phyloP scores from a whole-genome alignment of 179 eudicot species.

The Vitellaria paradoxa region DNA sequence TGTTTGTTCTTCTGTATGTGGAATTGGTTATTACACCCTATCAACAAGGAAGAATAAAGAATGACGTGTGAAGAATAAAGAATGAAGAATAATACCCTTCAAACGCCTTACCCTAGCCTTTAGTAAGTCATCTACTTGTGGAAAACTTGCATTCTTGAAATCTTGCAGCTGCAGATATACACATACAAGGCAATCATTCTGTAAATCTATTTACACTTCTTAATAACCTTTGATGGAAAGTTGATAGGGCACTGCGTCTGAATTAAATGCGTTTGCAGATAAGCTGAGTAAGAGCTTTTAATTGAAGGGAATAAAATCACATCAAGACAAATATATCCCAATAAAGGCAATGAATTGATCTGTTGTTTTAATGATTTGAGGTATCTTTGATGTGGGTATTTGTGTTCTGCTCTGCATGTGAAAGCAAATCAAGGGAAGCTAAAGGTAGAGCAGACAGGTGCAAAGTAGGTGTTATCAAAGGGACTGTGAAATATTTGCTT shows the following conservation, averaged over 20 bases:
- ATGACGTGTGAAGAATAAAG: slow-evolving; percentile 1
- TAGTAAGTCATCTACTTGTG: neutral
- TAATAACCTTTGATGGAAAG: neutral
- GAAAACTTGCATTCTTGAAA: neutral
- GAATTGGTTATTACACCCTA: neutral
- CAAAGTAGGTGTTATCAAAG: neutral
- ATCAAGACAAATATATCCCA: slow-evolving; percentile 8
- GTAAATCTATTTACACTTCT: neutral
- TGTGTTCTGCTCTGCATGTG: neutral
- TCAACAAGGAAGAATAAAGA: slow-evolving; percentile 2
- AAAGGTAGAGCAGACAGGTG: neutral
- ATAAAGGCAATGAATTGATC: neutral
- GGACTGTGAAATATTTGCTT: slow-evolving; percentile 12
- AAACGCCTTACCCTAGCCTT: slow-evolving; percentile 12
- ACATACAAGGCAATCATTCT: neutral
- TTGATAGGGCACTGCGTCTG: slow-evolving; percentile 5
- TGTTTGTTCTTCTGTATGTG: slow-evolving; percentile 23
- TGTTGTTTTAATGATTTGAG: slow-evolving; percentile 7
- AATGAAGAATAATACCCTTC: slow-evolving; percentile 1
- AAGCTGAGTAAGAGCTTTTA: neutral
- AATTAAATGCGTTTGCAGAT: slow-evolving; percentile 14
- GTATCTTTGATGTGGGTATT: slow-evolving; percentile 10
- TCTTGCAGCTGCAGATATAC: neutral
- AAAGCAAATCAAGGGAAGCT: slow-evolving; percentile 7
- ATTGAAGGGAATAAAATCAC: slow-evolving; percentile 5